These are phyloP conservation scores for Dioscorea zingiberensis DNA, from an alignment of 106 monocot species.

Conservation along the genomic window DNA sequence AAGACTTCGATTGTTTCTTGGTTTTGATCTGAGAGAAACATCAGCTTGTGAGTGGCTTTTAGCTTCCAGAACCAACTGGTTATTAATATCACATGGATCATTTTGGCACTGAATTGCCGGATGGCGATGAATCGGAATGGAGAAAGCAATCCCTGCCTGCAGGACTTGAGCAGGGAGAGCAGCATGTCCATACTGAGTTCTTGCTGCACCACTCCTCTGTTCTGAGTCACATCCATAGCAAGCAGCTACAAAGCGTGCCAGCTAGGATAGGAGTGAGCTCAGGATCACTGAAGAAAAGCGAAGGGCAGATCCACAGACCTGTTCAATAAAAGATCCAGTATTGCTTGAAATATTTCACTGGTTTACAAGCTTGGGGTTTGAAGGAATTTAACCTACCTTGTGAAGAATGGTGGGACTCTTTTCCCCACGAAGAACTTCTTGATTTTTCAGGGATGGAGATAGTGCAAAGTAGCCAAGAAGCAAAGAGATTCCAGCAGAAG, in stretches of 20 bases:
- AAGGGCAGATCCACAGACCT: constrained; percentile 97
- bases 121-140: constrained; percentile 18
- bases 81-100: constrained; percentile 19
- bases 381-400: constrained; percentile 40
- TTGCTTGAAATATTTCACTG: background rate
- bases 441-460: constrained; percentile 83
- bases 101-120: constrained; percentile 16
- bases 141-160: constrained; percentile 31
- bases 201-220: constrained; percentile 78
- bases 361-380: background rate
- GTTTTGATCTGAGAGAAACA: constrained; percentile 25
- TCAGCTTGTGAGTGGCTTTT: constrained; percentile 43
- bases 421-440: constrained; percentile 96
- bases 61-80: constrained; percentile 23
- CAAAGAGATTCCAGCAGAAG: constrained; percentile 81
- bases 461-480: constrained; percentile 86
- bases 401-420: constrained; percentile 97
- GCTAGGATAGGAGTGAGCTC: constrained; percentile 85
- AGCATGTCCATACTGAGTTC: constrained; percentile 97
- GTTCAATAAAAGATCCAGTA: constrained; percentile 20
- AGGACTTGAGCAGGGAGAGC: constrained; percentile 73
- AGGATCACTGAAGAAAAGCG: constrained; percentile 91
- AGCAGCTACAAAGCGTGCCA: constrained; percentile 61
- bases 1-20: constrained; percentile 21
- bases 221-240: constrained; percentile 94